Evolutionary conservation across 139 green algal genomes (phyloP), one percentile per base, ranked within the genome.

Genomic region (Chlorella sp.): DNA sequence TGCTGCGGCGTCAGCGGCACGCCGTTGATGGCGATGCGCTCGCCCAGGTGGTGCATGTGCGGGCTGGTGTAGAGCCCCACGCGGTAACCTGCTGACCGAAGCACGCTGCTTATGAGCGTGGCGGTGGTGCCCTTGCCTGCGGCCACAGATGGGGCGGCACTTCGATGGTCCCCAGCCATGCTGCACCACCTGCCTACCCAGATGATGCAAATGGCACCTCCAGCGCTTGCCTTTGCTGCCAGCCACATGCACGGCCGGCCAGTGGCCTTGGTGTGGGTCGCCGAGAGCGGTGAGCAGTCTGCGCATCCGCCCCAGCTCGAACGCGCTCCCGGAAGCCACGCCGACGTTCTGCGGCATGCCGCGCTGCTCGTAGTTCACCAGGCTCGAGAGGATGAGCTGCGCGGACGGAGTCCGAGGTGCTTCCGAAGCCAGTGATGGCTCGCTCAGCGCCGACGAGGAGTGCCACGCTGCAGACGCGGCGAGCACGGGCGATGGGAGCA

Each of bases 51-150:
- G 14, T 80, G 49, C 69, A 97, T 67, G 77, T 97, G 93, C 0
- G 93, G 93, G 42, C 86, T 92, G 42, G 88, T 96, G 80, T 97
- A 97, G 0, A 69, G 50, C 10, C 92, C 93, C 0, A 89, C 83
- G 1, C 42, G 76, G 55, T 89, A 86, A 1, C 88, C 89, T 4
- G 85, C 83, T 2, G 80, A 51, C 0, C 71, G 59, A n/a, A 96
- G 73, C 17, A 91, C 85, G n/a, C 33, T 35, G 1, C 82, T 68
- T 17, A 97, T 73, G 62, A 97, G 71, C 22, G 86, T 69, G 0
- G 77, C 83, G 3, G 82, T 88, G 60, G 90, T 96, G 23, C 93
- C 93, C 69, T 97, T 97, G 75, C 92, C 92, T 82, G 51, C 30
- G 27, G 35, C 27, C 6, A 31, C 59, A 64, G 23, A 10, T n/a